phyloP scores from a whole-genome alignment of 2,329 filamentous ascomycete species.

The Elsinoe australis region DNA sequence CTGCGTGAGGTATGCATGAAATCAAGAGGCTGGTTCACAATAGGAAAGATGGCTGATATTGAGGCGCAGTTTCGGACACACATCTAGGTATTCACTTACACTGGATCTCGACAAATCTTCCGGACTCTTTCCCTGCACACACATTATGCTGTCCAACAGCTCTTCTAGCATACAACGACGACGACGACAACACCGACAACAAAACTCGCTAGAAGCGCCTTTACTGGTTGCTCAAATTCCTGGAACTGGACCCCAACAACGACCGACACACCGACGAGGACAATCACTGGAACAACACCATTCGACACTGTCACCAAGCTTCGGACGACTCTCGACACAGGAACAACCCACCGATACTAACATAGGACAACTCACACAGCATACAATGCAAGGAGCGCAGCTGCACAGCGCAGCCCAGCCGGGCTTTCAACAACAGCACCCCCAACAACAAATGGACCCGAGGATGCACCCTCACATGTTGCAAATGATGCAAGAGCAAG shows the following conservation, averaged over 20 bases:
- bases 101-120: conserved; percentile 40
- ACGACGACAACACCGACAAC: conserved; percentile 71
- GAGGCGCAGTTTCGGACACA: conserved; percentile 25
- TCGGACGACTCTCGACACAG: conserved; percentile 20
- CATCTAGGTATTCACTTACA: conserved; percentile 28
- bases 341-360: conserved; percentile 44
- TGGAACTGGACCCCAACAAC: conserved; percentile 44
- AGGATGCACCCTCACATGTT: conserved; percentile 29
- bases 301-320: conserved; percentile 31
- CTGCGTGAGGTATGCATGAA: conserved; percentile 64
- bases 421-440: conserved; percentile 47
- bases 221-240: conserved; percentile 59
- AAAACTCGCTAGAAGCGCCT: conserved; percentile 75
- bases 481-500: conserved; percentile 23
- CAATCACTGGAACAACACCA: conserved; percentile 72
- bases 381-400: conserved; percentile 83
- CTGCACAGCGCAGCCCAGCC: conserved; percentile 77
- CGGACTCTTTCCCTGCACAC: conserved; percentile 50
- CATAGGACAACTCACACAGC: conserved; percentile 60
- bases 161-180: conserved; percentile 64
- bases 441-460: conserved; percentile 43
- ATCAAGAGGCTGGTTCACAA: conserved; percentile 1
- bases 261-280: conserved; percentile 61
- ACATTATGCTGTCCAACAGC: conserved; percentile 71
- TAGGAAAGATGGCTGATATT: conserved; percentile 18